A percentile compares a stretch with the other conserved stretches of the same genome.
Conservation (phyloP, 2,329 filamentous ascomycete genomes). For the Ophiosphaerella herpotricha region DNA sequence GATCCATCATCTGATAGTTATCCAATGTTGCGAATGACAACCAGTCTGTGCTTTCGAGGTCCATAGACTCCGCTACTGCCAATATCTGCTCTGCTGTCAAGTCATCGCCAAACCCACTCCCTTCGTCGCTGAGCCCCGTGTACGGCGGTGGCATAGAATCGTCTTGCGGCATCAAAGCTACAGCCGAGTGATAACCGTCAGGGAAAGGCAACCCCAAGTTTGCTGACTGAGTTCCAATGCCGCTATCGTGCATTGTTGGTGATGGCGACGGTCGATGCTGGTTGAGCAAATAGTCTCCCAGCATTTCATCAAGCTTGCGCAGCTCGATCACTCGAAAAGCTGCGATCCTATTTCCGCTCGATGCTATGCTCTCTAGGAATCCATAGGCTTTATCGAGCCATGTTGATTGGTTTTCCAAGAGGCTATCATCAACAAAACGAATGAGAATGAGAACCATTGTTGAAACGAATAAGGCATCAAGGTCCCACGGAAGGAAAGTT, state of each 20-base stretch:
- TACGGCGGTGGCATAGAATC: slow-evolving; percentile 18
- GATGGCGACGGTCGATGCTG: slow-evolving; percentile 10
- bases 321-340: slow-evolving; percentile 53
- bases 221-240: slow-evolving; percentile 3
- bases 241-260: slow-evolving; percentile 3
- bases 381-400: slow-evolving; percentile 52
- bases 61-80: slow-evolving; percentile 56
- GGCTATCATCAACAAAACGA: slow-evolving; percentile 35
- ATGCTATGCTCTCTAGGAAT: slow-evolving; percentile 55
- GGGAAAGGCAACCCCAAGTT: slow-evolving; percentile 5
- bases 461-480: slow-evolving; percentile 53
- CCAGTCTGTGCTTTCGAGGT: slow-evolving; percentile 52
- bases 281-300: slow-evolving; percentile 34
- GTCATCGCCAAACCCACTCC: slow-evolving; percentile 41
- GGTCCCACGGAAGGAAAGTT: slow-evolving; percentile 56
- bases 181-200: slow-evolving; percentile 11
- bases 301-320: slow-evolving; percentile 51
- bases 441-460: slow-evolving; percentile 50
- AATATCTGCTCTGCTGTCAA: slow-evolving; percentile 55
- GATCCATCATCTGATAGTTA: slow-evolving; percentile 36
- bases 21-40: slow-evolving; percentile 54
- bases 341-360: slow-evolving; percentile 54
- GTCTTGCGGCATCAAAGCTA: slow-evolving; percentile 10
- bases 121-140: slow-evolving; percentile 24
- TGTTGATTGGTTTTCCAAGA: slow-evolving; percentile 38